phyloP scores from a whole-genome alignment of 441 rosid genomes.

The Gossypium davidsonii region DNA sequence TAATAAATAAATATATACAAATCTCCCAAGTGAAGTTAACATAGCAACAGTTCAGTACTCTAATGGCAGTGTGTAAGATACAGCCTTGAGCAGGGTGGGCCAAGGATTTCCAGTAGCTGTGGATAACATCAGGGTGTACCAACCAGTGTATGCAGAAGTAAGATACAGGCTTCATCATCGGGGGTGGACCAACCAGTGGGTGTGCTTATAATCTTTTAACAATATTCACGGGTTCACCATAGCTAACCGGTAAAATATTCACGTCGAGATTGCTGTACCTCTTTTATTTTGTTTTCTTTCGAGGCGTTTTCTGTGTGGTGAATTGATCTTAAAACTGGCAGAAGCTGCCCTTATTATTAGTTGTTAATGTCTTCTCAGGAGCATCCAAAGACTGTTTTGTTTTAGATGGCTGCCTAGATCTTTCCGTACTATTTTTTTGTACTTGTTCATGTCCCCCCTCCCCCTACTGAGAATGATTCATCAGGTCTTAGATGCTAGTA shows the following conservation, averaged over 20 bases:
- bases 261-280: not conserved
- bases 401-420: not conserved
- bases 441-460: not conserved
- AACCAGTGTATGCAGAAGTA: not conserved
- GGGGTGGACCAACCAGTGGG: not conserved
- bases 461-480: not conserved
- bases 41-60: not conserved
- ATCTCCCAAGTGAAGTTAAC: not conserved
- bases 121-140: not conserved
- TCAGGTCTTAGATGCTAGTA: not conserved
- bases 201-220: not conserved
- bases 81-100: not conserved
- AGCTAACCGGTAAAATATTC: not conserved
- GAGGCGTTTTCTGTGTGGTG: not conserved
- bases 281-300: not conserved
- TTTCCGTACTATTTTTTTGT: conserved; percentile 1
- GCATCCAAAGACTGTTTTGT: not conserved
- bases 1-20: not conserved
- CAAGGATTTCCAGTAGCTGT: not conserved
- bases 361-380: not conserved
- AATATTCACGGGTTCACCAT: conserved; percentile 12
- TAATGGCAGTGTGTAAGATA: conserved; percentile 3
- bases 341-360: not conserved
- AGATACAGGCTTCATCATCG: not conserved
- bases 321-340: too few relatives aligned